Evolutionary conservation across 202 grass and related monocot genomes (phyloP).

Genomic region (Digitaria exilis): DNA sequence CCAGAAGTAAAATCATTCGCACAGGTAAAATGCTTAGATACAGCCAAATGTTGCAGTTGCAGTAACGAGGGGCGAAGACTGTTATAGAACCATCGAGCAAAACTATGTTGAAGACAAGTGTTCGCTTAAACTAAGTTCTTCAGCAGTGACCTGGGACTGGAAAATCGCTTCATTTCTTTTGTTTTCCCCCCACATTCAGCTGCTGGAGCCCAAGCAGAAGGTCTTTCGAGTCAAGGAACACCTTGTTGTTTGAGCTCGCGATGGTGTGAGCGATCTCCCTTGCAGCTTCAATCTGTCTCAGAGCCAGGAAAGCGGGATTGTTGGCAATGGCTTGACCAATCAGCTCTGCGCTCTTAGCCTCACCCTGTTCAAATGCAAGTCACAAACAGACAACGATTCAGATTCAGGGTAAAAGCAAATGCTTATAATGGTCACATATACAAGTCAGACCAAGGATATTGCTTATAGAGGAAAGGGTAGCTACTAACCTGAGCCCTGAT

Average conservation of each 20-base stretch:
- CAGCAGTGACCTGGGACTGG: background rate
- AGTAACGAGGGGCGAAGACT: background rate
- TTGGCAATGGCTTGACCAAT: slow-evolving; percentile 84
- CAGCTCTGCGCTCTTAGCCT: slow-evolving; percentile 97
- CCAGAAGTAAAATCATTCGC: background rate
- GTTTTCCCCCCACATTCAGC: slow-evolving; percentile 49
- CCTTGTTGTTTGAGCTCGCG: slow-evolving; percentile 71
- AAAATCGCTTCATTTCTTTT: slow-evolving; percentile 49
- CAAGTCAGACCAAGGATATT: background rate
- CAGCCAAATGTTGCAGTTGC: background rate
- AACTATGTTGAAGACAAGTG: background rate
- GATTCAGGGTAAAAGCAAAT: background rate
- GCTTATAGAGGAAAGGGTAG: slow-evolving; percentile 12
- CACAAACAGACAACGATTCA: background rate
- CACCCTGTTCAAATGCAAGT: slow-evolving; percentile 63
- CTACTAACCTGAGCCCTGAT: slow-evolving; percentile 77
- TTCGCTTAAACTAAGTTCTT: slow-evolving; percentile 28
- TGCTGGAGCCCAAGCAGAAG: slow-evolving; percentile 85
- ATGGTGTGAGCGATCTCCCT: slow-evolving; percentile 94
- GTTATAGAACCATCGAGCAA: slow-evolving; percentile 7
- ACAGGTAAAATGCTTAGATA: background rate
- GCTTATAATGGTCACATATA: too few relatives aligned
- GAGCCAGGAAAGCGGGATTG: slow-evolving; percentile 84
- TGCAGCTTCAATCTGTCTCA: slow-evolving; percentile 92
- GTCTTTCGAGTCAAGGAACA: slow-evolving; percentile 80